Percentiles rank a stretch among this genome's conserved stretches.
These are phyloP conservation scores for Chytriomyces confervae DNA, from an alignment of 192 early-diverging fungal genomes.

Conservation along the genomic window DNA sequence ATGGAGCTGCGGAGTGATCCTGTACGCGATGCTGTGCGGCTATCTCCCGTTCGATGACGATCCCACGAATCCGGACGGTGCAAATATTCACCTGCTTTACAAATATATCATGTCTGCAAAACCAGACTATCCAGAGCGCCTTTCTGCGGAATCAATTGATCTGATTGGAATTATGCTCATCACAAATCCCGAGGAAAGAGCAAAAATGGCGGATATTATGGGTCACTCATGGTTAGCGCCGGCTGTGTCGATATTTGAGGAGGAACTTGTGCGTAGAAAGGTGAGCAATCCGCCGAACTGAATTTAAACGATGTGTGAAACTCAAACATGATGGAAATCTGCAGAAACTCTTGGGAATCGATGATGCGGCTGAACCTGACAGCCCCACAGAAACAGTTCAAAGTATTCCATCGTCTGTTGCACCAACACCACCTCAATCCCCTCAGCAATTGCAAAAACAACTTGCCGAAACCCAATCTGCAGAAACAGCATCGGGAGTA, in stretches of 20 bases:
- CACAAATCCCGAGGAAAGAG: slow-evolving; percentile 56
- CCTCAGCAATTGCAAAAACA: neutral
- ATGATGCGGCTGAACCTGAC: neutral
- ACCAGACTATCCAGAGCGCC: slow-evolving; percentile 61
- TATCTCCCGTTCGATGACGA: slow-evolving; percentile 70
- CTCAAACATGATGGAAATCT: neutral
- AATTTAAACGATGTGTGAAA: neutral
- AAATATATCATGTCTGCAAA: slow-evolving; percentile 64
- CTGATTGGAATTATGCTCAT: slow-evolving; percentile 60
- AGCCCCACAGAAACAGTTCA: neutral
- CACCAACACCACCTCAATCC: neutral
- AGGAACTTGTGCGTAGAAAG: slow-evolving; percentile 32
- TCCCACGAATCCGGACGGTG: slow-evolving; percentile 63
- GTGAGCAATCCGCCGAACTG: neutral
- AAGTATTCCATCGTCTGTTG: neutral
- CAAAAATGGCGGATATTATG: slow-evolving; percentile 60
- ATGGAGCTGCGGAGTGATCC: slow-evolving; percentile 98
- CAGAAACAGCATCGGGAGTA: neutral
- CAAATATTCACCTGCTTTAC: slow-evolving; percentile 66
- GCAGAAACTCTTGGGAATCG: neutral
- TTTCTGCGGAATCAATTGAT: slow-evolving; percentile 49
- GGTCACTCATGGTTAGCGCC: slow-evolving; percentile 51
- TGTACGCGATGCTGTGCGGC: slow-evolving; percentile 74
- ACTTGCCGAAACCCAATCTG: neutral
- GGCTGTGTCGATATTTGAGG: slow-evolving; percentile 41